Evolutionary conservation across 2,329 filamentous ascomycete genomes (phyloP).

Genomic region (Knufia petricola): DNA sequence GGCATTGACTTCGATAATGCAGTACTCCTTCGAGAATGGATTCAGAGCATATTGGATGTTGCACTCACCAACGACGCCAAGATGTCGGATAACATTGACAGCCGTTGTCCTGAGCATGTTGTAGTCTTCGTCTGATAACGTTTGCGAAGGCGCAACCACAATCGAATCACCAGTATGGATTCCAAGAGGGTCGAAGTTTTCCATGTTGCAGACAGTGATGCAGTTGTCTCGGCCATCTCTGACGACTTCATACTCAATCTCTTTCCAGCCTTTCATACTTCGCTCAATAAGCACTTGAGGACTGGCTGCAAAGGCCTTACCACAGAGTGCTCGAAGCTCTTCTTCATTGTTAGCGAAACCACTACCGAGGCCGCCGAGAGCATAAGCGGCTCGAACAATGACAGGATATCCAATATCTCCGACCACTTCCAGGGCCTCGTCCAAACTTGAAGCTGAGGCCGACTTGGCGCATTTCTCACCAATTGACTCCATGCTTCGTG

Average conservation of each 20-base stretch:
- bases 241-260: conserved; percentile 98
- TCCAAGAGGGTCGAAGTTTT: conserved; percentile 97
- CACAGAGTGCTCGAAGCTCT: conserved; percentile 77
- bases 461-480: conserved; percentile 97
- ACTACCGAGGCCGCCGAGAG: conserved; percentile 86
- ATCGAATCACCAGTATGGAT: conserved; percentile 98
- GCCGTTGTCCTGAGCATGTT: conserved; percentile 98
- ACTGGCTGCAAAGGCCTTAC: conserved; percentile 88
- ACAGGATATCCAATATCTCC: conserved; percentile 91
- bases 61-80: conserved; percentile 95
- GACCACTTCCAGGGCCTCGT: conserved; percentile 81
- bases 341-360: conserved; percentile 85
- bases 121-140: conserved; percentile 93
- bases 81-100: conserved; percentile 91
- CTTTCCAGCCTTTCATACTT: conserved; percentile 99
- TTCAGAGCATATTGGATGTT: conserved; percentile 98
- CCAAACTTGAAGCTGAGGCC: conserved; percentile 76
- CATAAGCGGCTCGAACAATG: conserved; percentile 93
- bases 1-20: conserved; percentile 98
- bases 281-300: conserved; percentile 94
- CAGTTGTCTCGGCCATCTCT: conserved; percentile 94
- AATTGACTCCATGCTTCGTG: conserved; percentile 96
- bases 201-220: conserved; percentile 99
- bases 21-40: conserved; percentile 90
- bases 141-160: conserved; percentile 94